A percentile compares a stretch with the other conserved stretches of the same genome.
Conservation (phyloP, 148 eudicot genomes). For the Arctostaphylos glauca region DNA sequence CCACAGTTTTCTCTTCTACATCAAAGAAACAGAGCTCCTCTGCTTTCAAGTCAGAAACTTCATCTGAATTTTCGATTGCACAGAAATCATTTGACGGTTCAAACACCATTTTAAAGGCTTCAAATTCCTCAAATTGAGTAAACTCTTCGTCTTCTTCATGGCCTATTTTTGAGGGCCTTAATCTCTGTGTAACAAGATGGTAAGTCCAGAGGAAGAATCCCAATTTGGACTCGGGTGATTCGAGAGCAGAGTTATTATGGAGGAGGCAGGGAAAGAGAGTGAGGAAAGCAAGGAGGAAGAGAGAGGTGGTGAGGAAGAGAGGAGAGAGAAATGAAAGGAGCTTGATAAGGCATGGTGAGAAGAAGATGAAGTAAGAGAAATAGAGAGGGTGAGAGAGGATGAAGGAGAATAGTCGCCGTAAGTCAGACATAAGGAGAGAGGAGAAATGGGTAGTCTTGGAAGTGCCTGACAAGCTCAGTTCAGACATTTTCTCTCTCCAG, state of each 20-base stretch:
- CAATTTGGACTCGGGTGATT: conserved; percentile 15
- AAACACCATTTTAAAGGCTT: conserved; percentile 56
- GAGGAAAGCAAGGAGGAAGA: conserved; percentile 35
- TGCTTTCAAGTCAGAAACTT: not conserved
- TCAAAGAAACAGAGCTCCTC: not conserved
- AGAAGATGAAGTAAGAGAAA: conserved; percentile 70
- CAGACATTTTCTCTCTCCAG: conserved; percentile 38
- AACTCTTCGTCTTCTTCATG: conserved; percentile 25
- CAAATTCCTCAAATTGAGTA: conserved; percentile 39
- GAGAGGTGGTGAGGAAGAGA: conserved; percentile 48
- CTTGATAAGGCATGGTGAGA: conserved; percentile 58
- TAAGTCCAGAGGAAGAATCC: conserved; percentile 24
- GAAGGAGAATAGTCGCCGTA: conserved; percentile 28
- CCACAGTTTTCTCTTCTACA: conserved; percentile 10
- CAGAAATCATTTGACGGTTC: conserved; percentile 29
- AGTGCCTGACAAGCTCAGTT: conserved; percentile 32
- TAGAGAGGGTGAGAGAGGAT: conserved; percentile 62
- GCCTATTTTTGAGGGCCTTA: conserved; percentile 14
- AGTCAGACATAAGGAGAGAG: conserved; percentile 29
- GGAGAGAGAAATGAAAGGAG: conserved; percentile 44
- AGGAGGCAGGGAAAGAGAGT: conserved; percentile 25
- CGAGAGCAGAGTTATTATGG: not conserved
- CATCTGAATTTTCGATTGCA: conserved; percentile 18
- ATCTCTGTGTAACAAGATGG: conserved; percentile 20
- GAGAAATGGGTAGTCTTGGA: conserved; percentile 23